phyloP scores from a whole-genome alignment of 352 stramenopile genomes.

The Peronospora farinosa region DNA sequence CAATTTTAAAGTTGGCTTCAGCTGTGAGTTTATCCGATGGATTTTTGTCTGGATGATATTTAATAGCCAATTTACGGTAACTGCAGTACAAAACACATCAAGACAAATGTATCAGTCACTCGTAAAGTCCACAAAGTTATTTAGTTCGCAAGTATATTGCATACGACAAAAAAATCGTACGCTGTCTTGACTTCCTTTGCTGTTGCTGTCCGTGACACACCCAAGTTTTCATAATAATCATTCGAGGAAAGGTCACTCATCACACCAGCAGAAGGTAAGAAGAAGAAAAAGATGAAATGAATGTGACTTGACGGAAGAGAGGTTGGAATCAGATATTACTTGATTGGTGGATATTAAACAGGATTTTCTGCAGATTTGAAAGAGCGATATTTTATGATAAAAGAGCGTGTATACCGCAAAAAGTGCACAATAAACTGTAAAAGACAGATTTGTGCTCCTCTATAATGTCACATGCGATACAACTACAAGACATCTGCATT shows the following conservation, averaged over 20 bases:
- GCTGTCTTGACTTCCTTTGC: slow-evolving; percentile 82
- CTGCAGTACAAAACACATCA: slow-evolving; percentile 25
- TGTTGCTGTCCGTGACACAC: slow-evolving; percentile 53
- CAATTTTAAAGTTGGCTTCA: slow-evolving; percentile 91
- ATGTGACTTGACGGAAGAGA: slow-evolving; percentile 16
- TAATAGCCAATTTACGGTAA: slow-evolving; percentile 89
- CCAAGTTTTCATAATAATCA: slow-evolving; percentile 87
- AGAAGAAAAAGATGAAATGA: slow-evolving; percentile 4
- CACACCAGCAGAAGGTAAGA: slow-evolving; percentile 1
- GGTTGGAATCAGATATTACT: neutral
- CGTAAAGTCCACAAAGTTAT: too few relatives aligned
- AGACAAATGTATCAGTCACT: neutral
- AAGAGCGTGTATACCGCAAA: neutral
- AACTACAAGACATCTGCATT: neutral
- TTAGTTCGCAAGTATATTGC: too few relatives aligned
- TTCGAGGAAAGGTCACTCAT: slow-evolving; percentile 53
- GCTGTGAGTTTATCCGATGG: slow-evolving; percentile 71
- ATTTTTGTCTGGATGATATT: slow-evolving; percentile 92
- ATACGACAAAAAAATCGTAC: slow-evolving; percentile 30
- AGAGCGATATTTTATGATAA: too few relatives aligned
- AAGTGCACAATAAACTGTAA: too few relatives aligned
- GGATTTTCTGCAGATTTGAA: neutral
- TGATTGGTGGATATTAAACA: slow-evolving; percentile 8
- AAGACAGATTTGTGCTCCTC: neutral
- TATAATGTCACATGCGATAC: neutral